Evolutionary conservation across 306 rosid species (phyloP), one percentile per base, ranked within the genome.

Genomic region (Castanea crenata): DNA sequence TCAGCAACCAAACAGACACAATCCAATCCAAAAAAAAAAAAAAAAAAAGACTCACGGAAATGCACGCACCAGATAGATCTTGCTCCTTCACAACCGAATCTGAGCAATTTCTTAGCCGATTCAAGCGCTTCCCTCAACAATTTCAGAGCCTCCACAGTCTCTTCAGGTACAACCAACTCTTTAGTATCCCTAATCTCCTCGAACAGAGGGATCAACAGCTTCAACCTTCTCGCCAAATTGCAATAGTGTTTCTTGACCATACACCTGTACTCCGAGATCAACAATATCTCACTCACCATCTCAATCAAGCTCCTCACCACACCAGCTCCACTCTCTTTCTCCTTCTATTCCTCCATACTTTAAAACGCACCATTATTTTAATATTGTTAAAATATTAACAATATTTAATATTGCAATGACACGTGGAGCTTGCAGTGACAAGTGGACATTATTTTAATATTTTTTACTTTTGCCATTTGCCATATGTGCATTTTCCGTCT

Each of bases 241-340:
- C 94, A 90, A 72, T 88, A 95, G 81, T 91, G 97, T 82, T 90
- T 95, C 94, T 95, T 95, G 49, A 95, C 92, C 77, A 87, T 69
- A 69, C 80, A 87, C 61, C 91, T 82, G 88, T 86, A 95, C 54
- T 95, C 97, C 10, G 94, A 90, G 90, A 95, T 93, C 86, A 86
- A 77, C 15, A 88, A 89, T 25, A 93, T 90, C 82, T 90, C 97
- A 29, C 84, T 89, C 71, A 93, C 89, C 31, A 68, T 41, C 59
- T 91, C 96, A 29, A 95, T 89, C 87, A 89, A 71, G 55, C 74
- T 84, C 83, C 81, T 82, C 12, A 74, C 85, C 72, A 84, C 34
- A 31, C 34, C 5, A 31, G 34, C 34, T 31, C 55, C 32, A 67
- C 88, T 5, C 87, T 31, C 5, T 31, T 31, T 31, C 34, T 31